These are phyloP conservation scores for Leucocoprinus birnbaumii DNA, from an alignment of 768 basidiomycete species.

Conservation along the genomic window DNA sequence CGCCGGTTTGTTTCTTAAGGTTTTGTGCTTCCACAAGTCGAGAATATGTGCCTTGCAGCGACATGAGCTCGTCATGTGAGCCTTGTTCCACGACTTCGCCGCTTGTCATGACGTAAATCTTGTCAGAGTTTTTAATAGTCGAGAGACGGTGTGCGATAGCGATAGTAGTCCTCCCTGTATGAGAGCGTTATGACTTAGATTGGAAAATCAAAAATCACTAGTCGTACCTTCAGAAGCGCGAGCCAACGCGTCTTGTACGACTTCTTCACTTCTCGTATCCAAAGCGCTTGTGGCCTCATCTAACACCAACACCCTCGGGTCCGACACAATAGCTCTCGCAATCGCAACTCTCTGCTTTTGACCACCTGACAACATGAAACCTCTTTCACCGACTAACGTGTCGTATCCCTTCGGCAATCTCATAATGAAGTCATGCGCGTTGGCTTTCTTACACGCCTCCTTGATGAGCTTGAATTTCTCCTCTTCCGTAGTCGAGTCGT, in stretches of 20 bases:
- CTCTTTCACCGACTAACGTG: slow-evolving; percentile 79
- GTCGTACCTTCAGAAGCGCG: slow-evolving; percentile 58
- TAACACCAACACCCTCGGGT: slow-evolving; percentile 72
- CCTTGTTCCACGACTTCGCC: slow-evolving; percentile 74
- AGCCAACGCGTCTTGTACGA: slow-evolving; percentile 81
- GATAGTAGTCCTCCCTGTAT: slow-evolving; percentile 57
- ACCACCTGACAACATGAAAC: slow-evolving; percentile 71
- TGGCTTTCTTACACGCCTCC: slow-evolving; percentile 75
- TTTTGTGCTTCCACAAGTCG: slow-evolving; percentile 68
- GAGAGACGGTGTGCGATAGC: slow-evolving; percentile 70
- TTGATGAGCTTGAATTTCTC: slow-evolving; percentile 69
- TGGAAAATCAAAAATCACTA: slow-evolving; percentile 29
- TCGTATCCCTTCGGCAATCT: slow-evolving; percentile 74
- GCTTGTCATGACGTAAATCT: slow-evolving; percentile 78
- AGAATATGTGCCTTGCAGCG: slow-evolving; percentile 54
- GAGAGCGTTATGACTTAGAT: slow-evolving; percentile 30
- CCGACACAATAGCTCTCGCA: slow-evolving; percentile 76
- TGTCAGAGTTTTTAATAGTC: slow-evolving; percentile 73
- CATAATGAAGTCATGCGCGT: slow-evolving; percentile 73
- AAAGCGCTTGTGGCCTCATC: slow-evolving; percentile 80
- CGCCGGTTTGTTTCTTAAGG: slow-evolving; percentile 24
- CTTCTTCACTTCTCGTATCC: slow-evolving; percentile 73
- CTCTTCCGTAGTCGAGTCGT: slow-evolving; percentile 44
- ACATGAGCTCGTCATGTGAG: slow-evolving; percentile 62
- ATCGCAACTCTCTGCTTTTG: slow-evolving; percentile 83